Evolutionary conservation across 257 asterid species (phyloP), one percentile per base, ranked within the genome.

Genomic region (Buddleja alternifolia): DNA sequence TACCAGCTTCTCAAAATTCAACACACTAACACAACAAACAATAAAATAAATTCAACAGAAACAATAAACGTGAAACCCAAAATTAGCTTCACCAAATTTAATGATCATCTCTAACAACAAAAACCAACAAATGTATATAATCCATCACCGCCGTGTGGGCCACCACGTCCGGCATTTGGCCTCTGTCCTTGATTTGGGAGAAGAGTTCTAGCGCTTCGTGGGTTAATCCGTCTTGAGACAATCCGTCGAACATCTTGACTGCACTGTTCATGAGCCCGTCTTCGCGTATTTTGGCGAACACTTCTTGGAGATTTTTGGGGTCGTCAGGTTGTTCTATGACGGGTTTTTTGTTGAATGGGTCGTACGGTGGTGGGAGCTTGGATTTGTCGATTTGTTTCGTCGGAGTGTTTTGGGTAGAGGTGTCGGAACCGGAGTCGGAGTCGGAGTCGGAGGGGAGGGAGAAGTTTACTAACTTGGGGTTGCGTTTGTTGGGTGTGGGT

Each of bases 211-310:
- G 71, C 2, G 98, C 98, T 60, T 92, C 97, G 79, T 92, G 97
- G 56, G 96, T 89, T 24, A 92, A 52, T 0, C 97, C 98, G 63
- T 92, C 95, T 61, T 81, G 92, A 5, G 97, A 89, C 98, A 92
- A 84, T 77, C 98, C 98, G 82, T 92, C 97, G 89, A 92, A 89
- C 98, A 92, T 92, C 95, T 92, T 87, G 56, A 77, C 94, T 57
- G 98, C 98, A 73, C 79, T 81, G 69, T 74, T 83, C 80, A 80
- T 81, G 1, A 92, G 79, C 23, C 97, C 98, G 6, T 82, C 97
- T 23, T 74, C 75, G 5, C 92, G 83, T 6, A 92, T 75, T 3
- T 73, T 81, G 0, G 87, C 92, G 75, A 89, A 92, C 67, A 89
- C 92, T 66, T 92, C 88, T 39, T 80, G 96, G 24, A 92, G 86